These are phyloP conservation scores for Pseudocercospora ulei DNA, from an alignment of 2,329 filamentous ascomycete species.

Conservation along the genomic window DNA sequence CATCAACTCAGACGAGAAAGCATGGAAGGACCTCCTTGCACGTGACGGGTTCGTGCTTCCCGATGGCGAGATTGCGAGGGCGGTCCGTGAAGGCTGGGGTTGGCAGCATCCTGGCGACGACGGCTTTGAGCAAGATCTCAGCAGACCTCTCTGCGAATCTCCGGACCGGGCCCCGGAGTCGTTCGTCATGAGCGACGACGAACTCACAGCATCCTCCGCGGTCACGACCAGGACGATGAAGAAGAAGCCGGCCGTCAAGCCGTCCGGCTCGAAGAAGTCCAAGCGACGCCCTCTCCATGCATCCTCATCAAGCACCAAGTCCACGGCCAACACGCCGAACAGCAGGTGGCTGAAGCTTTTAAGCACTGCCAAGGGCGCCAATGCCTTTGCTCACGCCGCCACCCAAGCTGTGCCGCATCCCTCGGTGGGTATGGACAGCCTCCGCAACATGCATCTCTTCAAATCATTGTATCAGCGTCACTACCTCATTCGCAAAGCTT, in stretches of 20 bases:
- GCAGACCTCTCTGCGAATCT: constrained; percentile 39
- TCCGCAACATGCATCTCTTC: constrained; percentile 81
- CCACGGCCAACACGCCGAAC: constrained; percentile 35
- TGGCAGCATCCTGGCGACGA: constrained; percentile 73
- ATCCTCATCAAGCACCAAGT: constrained; percentile 36
- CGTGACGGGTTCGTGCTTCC: constrained; percentile 70
- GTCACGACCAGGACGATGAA: constrained; percentile 22
- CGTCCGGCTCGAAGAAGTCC: constrained; percentile 41
- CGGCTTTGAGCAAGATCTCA: constrained; percentile 73
- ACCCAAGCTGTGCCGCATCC: constrained; percentile 72
- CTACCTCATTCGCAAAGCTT: constrained; percentile 78
- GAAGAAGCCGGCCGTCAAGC: constrained; percentile 24
- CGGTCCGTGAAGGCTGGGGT: constrained; percentile 87
- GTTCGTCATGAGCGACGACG: constrained; percentile 27
- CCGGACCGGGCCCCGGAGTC: constrained; percentile 21
- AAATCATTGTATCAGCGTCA: constrained; percentile 94
- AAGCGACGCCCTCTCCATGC: constrained; percentile 38
- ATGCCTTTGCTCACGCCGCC: constrained; percentile 79
- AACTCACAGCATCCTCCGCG: constrained; percentile 29
- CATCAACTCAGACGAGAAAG: constrained; percentile 84
- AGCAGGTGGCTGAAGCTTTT: constrained; percentile 40
- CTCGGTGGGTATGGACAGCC: constrained; percentile 62
- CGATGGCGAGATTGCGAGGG: constrained; percentile 70
- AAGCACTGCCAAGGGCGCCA: constrained; percentile 63
- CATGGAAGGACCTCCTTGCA: constrained; percentile 90